Base-by-base conservation (phyloP, 345 rosid species). In the Adansonia digitata region DNA sequence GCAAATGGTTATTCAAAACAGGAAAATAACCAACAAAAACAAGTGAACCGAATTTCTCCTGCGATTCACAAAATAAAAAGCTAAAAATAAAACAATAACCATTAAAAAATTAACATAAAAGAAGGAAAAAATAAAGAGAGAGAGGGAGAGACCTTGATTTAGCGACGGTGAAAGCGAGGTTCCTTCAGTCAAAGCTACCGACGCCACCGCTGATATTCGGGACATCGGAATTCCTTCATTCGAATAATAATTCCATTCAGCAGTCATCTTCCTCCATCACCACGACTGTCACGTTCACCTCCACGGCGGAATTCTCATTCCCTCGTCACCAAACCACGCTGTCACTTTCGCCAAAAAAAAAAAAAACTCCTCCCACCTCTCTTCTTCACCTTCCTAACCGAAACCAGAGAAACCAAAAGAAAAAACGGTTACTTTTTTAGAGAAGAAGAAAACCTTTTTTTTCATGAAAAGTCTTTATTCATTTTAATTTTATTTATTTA, bases 141-240 rank as follows among this genome's bases (percentile, higher is more conserved):
- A 31, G 60, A 15, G n/a, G 75, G 37, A 66, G 13, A 22, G 46
- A 86, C 97, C 94, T 85, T 87, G 89, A 71, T 72, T 85, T 75
- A 88, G 78, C 26, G 91, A 79, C 78, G 91, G 87, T 15, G 91
- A 89, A 42, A 88, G 87, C 77, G 97, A 85, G 74, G 90, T 80
- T 13, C 69, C 86, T 52, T 86, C 87, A 18, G 85, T 77, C 76
- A 82, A 14, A 57, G 18, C 22, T 12, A 57, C 63, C 7, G 63
- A 24, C 17, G 57, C 57, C 17, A 42, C 57, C 12, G 59, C 10
- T 49, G 75, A 64, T 40, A 37, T 35, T 26, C 87, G 86, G 73
- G 88, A 81, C 92, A 91, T 91, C 68, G 91, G 86, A 83, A 86
- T 88, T 86, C 90, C 94, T 71, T 88, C 86, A 75, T 86, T n/a